These are phyloP conservation scores for Peribolospora kevripleyi DNA, from an alignment of 768 basidiomycete species.

Conservation along the genomic window DNA sequence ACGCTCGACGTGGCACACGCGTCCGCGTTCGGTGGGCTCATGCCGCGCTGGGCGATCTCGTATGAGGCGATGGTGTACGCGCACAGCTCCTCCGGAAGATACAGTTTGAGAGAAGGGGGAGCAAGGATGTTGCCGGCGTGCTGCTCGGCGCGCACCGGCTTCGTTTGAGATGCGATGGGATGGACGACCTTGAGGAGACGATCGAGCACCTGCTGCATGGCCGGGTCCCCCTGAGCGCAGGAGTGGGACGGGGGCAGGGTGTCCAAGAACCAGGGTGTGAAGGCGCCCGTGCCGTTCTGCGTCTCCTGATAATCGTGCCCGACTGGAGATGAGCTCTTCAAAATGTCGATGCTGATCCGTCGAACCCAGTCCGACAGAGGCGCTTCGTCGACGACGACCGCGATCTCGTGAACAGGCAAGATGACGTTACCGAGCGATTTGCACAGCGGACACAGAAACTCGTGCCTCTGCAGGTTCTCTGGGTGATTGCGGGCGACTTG, in stretches of 20 bases:
- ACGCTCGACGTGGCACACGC: constrained; percentile 51
- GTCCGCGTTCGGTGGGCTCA: constrained; percentile 37
- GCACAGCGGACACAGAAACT: constrained; percentile 90
- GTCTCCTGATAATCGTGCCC: no score
- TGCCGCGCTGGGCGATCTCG: constrained; percentile 57
- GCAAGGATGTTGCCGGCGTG: constrained; percentile 33
- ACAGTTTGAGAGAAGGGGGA: constrained; percentile 21
- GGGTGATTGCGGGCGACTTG: constrained; percentile 85
- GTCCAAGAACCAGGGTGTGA: constrained; percentile 19
- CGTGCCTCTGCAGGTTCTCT: constrained; percentile 73
- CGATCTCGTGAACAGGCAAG: constrained; percentile 34
- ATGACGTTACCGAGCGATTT: constrained; percentile 89
- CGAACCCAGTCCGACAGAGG: constrained; percentile 77
- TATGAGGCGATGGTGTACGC: constrained; percentile 64
- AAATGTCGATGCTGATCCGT: constrained; percentile 61
- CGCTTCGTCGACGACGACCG: constrained; percentile 6
- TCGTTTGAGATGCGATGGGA: constrained; percentile 58
- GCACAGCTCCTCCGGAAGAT: constrained; percentile 72
- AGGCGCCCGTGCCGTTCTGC: constrained; percentile 45
- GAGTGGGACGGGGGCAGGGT: no score
- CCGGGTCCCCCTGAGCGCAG: constrained; percentile 9
- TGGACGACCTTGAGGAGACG: constrained; percentile 56
- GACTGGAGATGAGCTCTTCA: constrained; percentile 46
- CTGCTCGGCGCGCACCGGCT: constrained; percentile 45
- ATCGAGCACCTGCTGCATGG: constrained; percentile 58